Base-by-base conservation (phyloP, 495 filamentous ascomycete genomes). In the Parachaetomium inaequale region DNA sequence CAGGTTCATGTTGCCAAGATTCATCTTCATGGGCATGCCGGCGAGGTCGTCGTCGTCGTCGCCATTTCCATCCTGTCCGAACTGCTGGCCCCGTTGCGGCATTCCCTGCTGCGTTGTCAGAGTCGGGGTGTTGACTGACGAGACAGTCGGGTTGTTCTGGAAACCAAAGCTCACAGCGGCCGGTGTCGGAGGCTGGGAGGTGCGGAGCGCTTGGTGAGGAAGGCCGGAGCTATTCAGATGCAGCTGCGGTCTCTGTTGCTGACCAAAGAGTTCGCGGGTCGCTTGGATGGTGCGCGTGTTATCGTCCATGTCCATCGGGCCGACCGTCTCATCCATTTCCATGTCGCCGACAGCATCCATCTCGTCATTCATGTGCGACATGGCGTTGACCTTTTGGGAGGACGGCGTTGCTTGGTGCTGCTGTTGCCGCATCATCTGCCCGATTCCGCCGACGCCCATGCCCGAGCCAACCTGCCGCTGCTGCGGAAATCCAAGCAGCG, bases 131-230 rank as follows among this genome's bases (percentile, higher is more conserved):
- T 98, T 98, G 56, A 96, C 93, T 38, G 93, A 96, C 12, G 94
- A 96, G n/a, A 98, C 91, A 0, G 92, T 98, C 26, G 94, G 94
- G 69, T 98, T 98, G 70, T 96, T 90, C 70, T 93, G 89, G 72
- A 95, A 87, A 29, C 84, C 82, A 66, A 89, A 87, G 60, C 79
- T 82, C 26, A 85, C 82, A 31, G 88, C 82, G 17, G 90, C 86
- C 2, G 94, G 94, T 12, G 94, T 98, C 19, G 89, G 84, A 4
- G 95, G 94, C 67, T 90, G 88, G 7, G 93, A 94, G 10, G 85
- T 86, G 57, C 89, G 88, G 63, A 97, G 85, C 14, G 89, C 90
- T 73, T 93, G 91, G 65, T 91, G 89, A 59, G 82, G 79, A 68
- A 93, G 80, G 7, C 78, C 81, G 1, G 81, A 74, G 61, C 76